Evolutionary conservation across 2,329 filamentous ascomycete species (phyloP).

Genomic region (Zymoseptoria pseudotritici): DNA sequence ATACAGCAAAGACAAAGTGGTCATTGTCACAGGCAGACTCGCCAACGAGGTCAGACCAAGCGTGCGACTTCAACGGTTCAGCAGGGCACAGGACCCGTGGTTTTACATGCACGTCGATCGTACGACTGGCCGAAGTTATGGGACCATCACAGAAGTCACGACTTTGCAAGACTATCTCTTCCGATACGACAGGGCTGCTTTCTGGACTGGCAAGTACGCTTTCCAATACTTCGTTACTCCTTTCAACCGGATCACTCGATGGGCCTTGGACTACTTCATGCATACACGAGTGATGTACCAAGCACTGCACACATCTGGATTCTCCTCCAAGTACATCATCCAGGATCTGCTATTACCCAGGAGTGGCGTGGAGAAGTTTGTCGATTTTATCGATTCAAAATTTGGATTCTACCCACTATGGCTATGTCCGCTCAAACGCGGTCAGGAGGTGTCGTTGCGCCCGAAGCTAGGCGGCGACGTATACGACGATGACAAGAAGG

Average conservation of each 20-base stretch:
- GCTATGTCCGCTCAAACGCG: conserved; percentile 46
- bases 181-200: conserved; percentile 57
- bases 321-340: conserved; percentile 51
- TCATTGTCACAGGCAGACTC: conserved; percentile 36
- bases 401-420: conserved; percentile 51
- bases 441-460: conserved; percentile 12
- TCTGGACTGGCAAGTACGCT: conserved; percentile 56
- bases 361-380: conserved; percentile 43
- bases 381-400: conserved; percentile 43
- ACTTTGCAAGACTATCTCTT: conserved; percentile 50
- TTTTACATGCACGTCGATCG: conserved; percentile 60
- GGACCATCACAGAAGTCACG: conserved; percentile 23
- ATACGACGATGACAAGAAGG: conserved; percentile 5
- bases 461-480: conserved; percentile 10
- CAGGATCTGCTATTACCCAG: conserved; percentile 57
- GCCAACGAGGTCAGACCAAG: conserved; percentile 26
- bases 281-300: conserved; percentile 57
- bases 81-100: conserved; percentile 59
- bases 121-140: conserved; percentile 4
- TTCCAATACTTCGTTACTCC: conserved; percentile 55
- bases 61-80: conserved; percentile 40
- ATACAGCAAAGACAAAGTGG: conserved; percentile 37
- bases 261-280: conserved; percentile 53
- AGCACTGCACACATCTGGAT: conserved; percentile 50
- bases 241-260: conserved; percentile 52